Evolutionary conservation across 2,329 filamentous ascomycete genomes (phyloP).

Genomic region (Nothopassalora personata): DNA sequence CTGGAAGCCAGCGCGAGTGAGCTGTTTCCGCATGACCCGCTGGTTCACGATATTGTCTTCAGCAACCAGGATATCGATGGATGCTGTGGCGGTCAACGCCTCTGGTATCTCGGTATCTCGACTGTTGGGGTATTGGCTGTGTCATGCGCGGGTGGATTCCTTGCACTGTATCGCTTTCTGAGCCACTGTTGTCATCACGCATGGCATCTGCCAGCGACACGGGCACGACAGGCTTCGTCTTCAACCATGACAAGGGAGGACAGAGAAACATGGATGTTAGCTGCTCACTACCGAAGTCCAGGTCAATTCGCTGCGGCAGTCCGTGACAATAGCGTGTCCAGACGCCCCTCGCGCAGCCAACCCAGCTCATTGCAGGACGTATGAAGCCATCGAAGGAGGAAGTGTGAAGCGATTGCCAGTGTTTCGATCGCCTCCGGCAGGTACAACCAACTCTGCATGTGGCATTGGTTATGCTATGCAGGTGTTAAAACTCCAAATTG

Average conservation of each 20-base stretch:
- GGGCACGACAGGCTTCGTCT: constrained; percentile 11
- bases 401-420: not conserved
- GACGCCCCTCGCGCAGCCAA: not conserved
- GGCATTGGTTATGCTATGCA: no score
- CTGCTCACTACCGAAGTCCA: not conserved
- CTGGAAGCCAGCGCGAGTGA: constrained; percentile 18
- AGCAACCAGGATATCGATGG: constrained; percentile 6
- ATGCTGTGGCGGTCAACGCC: not conserved
- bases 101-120: not conserved
- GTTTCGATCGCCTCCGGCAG: no score
- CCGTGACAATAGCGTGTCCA: not conserved
- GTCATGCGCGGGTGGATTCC: constrained; percentile 20
- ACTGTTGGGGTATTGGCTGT: not conserved
- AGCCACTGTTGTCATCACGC: not conserved
- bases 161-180: constrained; percentile 19
- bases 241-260: constrained; percentile 29
- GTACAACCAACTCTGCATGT: no score
- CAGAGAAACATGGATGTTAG: constrained; percentile 13
- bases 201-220: constrained; percentile 11
- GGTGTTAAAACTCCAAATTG: no score
- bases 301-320: constrained; percentile 1
- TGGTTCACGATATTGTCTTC: constrained; percentile 30
- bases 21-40: constrained; percentile 22
- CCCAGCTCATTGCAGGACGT: not conserved
- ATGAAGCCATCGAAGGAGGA: not conserved